Base-by-base conservation (phyloP, 768 basidiomycete genomes). In the Boletus tomentosulus region DNA sequence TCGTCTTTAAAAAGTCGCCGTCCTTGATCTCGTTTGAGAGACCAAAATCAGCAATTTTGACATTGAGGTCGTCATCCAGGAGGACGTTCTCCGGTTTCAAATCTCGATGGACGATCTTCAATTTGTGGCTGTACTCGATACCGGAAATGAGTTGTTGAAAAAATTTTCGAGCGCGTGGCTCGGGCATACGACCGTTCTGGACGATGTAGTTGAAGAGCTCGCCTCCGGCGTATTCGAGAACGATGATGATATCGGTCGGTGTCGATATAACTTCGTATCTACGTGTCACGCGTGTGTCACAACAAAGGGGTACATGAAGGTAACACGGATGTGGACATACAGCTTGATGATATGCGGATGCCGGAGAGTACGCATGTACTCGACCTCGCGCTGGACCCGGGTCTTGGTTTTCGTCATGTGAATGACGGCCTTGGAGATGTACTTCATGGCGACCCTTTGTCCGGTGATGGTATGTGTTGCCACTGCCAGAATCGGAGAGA, bases 1-100 rank as follows among this genome's bases (percentile, higher is more conserved):
- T 95, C 9, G 97, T 99, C 64, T 93, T 92, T 53, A 99, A 76
- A 71, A 98, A 98, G 66, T 94, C 92, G 1, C 96, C 97, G 62
- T 98, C 96, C 64, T 86, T 87, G 75, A 98, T 95, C 67, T 95
- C 89, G 69, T 95, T 98, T 3, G 91, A 91, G 50, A 99, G 77
- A 2, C 97, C 97, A 68, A 98, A 99, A 76, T 99, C 97, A n/a
- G 93, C 95, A 57, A 99, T 98, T 74, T 99, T 99, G 73, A 98
- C 86, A 63, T 90, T 91, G 55, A 87, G 78, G 65, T 87, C 83
- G 49, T 89, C 87, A 71, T 92, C 89, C 6, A 92, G 78, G 15
- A 93, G 80, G 12, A 95, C 84, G 63, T 98, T 98, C 71, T 99
- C 97, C 1, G 97, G 97, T 71, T 99, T 99, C 46, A 99, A 78